Conservation (phyloP, 768 basidiomycete species). For the Hydnomerulius pinastri region DNA sequence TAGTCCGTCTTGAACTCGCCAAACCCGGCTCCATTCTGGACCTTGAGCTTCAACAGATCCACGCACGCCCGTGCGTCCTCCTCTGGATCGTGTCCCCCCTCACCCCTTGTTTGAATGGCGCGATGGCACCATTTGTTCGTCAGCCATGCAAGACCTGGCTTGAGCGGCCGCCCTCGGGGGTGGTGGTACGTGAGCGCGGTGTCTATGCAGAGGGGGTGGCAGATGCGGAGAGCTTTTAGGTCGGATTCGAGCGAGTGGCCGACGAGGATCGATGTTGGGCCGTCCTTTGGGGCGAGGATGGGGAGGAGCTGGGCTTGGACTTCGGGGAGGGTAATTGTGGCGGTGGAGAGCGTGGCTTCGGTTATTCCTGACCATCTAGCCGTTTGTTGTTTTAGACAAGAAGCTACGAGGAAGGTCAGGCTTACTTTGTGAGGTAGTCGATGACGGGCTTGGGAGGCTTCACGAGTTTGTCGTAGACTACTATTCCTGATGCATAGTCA, state of each 20-base stretch:
- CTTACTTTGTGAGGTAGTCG: conserved; percentile 91
- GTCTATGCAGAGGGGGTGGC: conserved; percentile 87
- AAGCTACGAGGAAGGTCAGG: not conserved
- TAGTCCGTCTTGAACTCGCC: conserved; percentile 85
- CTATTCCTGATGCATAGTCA: conserved; percentile 68
- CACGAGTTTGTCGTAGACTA: conserved; percentile 88
- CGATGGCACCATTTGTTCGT: conserved; percentile 90
- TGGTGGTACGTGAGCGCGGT: conserved; percentile 91
- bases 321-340: conserved; percentile 77
- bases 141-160: conserved; percentile 96
- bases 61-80: conserved; percentile 91
- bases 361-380: conserved; percentile 93
- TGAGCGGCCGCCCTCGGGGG: conserved; percentile 89
- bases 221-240: conserved; percentile 82
- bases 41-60: conserved; percentile 80
- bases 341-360: conserved; percentile 59
- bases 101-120: conserved; percentile 84
- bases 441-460: conserved; percentile 81
- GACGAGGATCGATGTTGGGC: conserved; percentile 75
- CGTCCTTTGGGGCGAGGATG: conserved; percentile 53
- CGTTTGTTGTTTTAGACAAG: no score
- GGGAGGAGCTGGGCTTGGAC: conserved; percentile 73
- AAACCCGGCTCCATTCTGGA: conserved; percentile 74
- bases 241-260: conserved; percentile 98
- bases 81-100: conserved; percentile 90